Base-by-base conservation (phyloP, 139 green algal genomes). In the Spirogloea muscicola region DNA sequence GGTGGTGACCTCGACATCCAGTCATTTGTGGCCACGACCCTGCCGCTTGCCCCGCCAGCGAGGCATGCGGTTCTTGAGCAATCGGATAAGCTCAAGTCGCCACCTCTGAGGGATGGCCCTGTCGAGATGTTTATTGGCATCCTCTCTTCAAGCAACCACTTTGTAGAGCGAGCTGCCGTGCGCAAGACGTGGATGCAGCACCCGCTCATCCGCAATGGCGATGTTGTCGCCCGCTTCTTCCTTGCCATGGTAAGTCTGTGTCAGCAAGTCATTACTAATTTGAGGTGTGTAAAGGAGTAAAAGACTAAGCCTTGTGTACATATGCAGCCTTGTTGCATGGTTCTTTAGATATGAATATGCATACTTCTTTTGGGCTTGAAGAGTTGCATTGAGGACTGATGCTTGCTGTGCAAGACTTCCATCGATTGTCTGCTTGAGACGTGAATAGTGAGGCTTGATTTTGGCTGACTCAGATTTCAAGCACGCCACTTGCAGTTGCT, bases 131-230 rank as follows among this genome's bases (percentile, higher is more conserved):
- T 79, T 38, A 73, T 79, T 9, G 70, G 70, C 6, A 43, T 79
- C 37, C 70, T 79, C 10, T 79, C 70, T 16, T 33, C 70, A n/a
- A 67, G 33, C 37, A 73, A 70, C 49, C 48, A 79, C 58, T 72
- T 79, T 59, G 44, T 16, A 3, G 70, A 79, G 62, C 70, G 70
- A 9, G 16, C 61, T 3, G 70, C 63, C 6, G 70, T 79, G 41
- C 62, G 70, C 6, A 72, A 79, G 43, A 79, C 70, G 37, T 79
- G 70, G 70, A 29, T 79, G 44, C 70, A 79, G 13, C 44, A 79
- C 58, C 70, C 70, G 2, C 21, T 63, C 27, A 34, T 79, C 2
- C 40, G 61, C 37, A 49, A 25, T 33, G 70, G 70, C 9, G 60
- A 60, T 27, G 70, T 79, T 0, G 27, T 64, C n/a, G 70, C 39